These are phyloP conservation scores for Pseudocercospora vitis DNA, from an alignment of 2,329 filamentous ascomycete species.

Conservation along the genomic window DNA sequence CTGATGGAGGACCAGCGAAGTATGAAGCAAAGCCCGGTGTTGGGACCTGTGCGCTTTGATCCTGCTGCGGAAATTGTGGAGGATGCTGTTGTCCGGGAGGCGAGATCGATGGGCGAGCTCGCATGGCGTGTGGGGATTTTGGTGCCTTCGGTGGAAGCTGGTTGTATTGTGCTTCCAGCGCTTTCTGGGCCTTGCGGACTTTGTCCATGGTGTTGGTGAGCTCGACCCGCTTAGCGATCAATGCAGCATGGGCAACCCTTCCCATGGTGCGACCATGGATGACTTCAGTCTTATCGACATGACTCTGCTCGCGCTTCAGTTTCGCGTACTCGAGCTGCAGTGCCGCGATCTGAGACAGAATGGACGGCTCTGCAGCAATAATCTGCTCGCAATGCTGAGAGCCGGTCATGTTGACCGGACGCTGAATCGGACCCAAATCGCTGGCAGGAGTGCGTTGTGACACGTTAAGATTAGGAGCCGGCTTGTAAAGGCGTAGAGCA, in stretches of 20 bases:
- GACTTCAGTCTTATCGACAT: constrained; percentile 42
- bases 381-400: not conserved
- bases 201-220: constrained; percentile 37
- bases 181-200: constrained; percentile 39
- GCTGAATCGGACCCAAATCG: not conserved
- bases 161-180: constrained; percentile 35
- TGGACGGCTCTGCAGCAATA: constrained; percentile 28
- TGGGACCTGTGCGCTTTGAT: not conserved
- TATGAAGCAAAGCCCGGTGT: constrained; percentile 11
- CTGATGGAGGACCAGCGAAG: constrained; percentile 11
- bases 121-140: constrained; percentile 29
- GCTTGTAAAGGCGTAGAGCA: constrained; percentile 38
- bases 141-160: constrained; percentile 28
- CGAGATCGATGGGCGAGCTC: constrained; percentile 26
- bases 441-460: not conserved
- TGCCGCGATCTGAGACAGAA: constrained; percentile 36
- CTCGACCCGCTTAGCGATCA: constrained; percentile 37
- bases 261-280: constrained; percentile 38
- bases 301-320: constrained; percentile 38
- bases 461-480: constrained; percentile 40
- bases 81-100: constrained; percentile 24
- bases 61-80: constrained; percentile 26
- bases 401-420: not conserved
- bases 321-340: constrained; percentile 41
- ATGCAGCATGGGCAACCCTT: constrained; percentile 33